phyloP scores from a whole-genome alignment of 345 rosid genomes.

The Melaleuca alternifolia region DNA sequence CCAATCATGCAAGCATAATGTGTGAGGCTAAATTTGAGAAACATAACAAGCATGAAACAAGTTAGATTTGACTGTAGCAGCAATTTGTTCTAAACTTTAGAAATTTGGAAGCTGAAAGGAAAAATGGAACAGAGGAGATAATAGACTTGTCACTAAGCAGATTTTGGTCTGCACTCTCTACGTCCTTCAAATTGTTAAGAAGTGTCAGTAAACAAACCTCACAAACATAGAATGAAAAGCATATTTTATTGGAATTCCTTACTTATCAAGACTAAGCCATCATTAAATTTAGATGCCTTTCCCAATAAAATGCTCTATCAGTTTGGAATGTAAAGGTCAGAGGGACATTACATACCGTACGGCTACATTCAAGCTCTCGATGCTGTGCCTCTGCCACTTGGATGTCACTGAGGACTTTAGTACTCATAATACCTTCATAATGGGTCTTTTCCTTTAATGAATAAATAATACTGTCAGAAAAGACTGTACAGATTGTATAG shows the following conservation, averaged over 20 bases:
- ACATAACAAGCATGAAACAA: background rate
- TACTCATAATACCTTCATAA: conserved; percentile 67
- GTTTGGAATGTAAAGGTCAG: background rate
- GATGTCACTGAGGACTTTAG: conserved; percentile 62
- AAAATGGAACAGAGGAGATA: background rate
- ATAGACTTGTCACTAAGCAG: background rate
- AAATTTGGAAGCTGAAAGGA: background rate
- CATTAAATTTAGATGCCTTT: background rate
- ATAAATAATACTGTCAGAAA: background rate
- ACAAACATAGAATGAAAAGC: background rate
- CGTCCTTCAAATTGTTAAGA: background rate
- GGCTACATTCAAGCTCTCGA: conserved; percentile 42
- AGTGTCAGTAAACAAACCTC: background rate
- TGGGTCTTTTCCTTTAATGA: conserved; percentile 49
- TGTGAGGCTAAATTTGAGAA: background rate
- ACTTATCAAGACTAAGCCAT: background rate
- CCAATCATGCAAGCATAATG: background rate
- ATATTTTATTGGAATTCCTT: background rate
- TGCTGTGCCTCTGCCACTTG: conserved; percentile 50
- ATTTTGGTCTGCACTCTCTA: background rate
- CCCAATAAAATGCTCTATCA: background rate
- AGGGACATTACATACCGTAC: conserved; percentile 28
- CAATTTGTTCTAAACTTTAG: background rate
- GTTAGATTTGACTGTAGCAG: background rate
- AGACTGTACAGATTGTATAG: background rate